phyloP scores from a whole-genome alignment of 1,284 basidiomycete genomes.

The Tilletia caries region DNA sequence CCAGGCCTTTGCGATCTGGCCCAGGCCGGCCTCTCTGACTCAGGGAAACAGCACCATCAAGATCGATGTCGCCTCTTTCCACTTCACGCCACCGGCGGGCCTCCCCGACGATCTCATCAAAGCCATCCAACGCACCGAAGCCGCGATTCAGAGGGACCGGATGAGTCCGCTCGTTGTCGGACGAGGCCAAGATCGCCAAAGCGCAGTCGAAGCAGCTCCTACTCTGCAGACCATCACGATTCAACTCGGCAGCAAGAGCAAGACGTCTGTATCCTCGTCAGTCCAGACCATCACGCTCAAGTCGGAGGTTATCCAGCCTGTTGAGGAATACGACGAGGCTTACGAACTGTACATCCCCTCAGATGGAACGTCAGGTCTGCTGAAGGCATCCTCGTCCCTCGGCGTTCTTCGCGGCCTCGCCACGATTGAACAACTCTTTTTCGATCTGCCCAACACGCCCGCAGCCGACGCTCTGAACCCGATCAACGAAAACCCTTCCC shows the following conservation, averaged over 20 bases:
- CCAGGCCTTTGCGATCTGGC: slow-evolving; percentile 29
- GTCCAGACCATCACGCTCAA: slow-evolving; percentile 21
- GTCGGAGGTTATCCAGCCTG: slow-evolving; percentile 62
- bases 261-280: slow-evolving; percentile 10
- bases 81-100: slow-evolving; percentile 56
- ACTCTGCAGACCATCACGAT: slow-evolving; percentile 24
- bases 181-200: slow-evolving; percentile 58
- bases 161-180: slow-evolving; percentile 61
- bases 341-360: slow-evolving; percentile 67
- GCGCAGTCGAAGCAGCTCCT: slow-evolving; percentile 49
- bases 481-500: slow-evolving; percentile 57
- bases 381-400: slow-evolving; percentile 69
- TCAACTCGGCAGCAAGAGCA: slow-evolving; percentile 23
- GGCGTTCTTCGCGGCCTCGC: slow-evolving; percentile 76
- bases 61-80: slow-evolving; percentile 60
- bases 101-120: slow-evolving; percentile 57
- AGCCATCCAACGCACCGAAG: slow-evolving; percentile 57
- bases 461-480: neutral
- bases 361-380: slow-evolving; percentile 63
- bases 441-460: slow-evolving; percentile 32
- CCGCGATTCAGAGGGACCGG: slow-evolving; percentile 57
- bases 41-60: slow-evolving; percentile 58
- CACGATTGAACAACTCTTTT: slow-evolving; percentile 72
- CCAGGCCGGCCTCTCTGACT: slow-evolving; percentile 58
- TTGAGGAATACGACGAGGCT: slow-evolving; percentile 64